phyloP scores from a whole-genome alignment of 2,329 filamentous ascomycete genomes.

The Trichoderma hamatum region DNA sequence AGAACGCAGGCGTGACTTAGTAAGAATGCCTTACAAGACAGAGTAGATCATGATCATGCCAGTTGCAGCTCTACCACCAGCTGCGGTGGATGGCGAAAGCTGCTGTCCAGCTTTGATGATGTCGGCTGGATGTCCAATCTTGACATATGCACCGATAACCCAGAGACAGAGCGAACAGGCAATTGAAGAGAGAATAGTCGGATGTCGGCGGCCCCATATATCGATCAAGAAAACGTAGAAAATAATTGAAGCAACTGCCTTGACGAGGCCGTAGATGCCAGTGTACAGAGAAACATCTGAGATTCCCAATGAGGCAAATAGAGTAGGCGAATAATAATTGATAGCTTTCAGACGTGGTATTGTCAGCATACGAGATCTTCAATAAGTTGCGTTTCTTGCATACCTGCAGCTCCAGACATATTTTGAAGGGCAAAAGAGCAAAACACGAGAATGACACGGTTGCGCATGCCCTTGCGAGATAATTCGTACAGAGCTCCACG shows the following conservation, averaged over 20 bases:
- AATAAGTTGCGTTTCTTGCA: neutral
- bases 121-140: constrained; percentile 52
- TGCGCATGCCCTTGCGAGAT: constrained; percentile 46
- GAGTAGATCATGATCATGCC: constrained; percentile 59
- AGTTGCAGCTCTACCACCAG: constrained; percentile 56
- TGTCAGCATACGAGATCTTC: neutral
- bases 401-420: constrained; percentile 43
- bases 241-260: constrained; percentile 46
- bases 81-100: constrained; percentile 46
- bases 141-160: constrained; percentile 57
- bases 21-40: constrained; percentile 47
- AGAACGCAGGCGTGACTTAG: rapidly evolving
- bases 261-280: constrained; percentile 54
- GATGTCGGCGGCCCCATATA: constrained; percentile 44
- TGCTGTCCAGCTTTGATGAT: constrained; percentile 49
- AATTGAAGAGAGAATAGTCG: constrained; percentile 52
- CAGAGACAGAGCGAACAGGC: constrained; percentile 54
- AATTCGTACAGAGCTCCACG: constrained; percentile 35
- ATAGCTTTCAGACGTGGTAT: constrained; percentile 36
- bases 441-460: constrained; percentile 44
- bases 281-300: constrained; percentile 50
- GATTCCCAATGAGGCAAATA: constrained; percentile 51
- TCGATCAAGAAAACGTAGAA: constrained; percentile 48
- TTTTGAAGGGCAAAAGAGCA: constrained; percentile 46
- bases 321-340: constrained; percentile 44